Conservation (phyloP, 1,284 basidiomycete genomes). For the Pterulicium gracile region DNA sequence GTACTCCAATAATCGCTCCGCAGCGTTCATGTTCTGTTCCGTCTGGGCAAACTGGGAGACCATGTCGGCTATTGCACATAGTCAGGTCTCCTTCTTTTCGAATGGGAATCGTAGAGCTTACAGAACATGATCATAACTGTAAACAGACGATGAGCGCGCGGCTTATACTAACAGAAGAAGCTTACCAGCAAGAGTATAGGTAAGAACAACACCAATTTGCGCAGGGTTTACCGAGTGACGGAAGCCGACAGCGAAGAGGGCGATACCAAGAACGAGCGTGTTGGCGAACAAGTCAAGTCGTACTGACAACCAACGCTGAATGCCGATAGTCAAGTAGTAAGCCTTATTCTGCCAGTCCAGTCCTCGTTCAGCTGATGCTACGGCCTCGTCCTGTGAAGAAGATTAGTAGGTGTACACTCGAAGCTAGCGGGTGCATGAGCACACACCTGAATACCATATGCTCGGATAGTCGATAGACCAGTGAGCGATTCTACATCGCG, state of each 20-base stretch:
- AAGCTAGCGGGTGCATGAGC: too few relatives aligned
- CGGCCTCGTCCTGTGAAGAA: too few relatives aligned
- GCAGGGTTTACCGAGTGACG: constrained; percentile 35
- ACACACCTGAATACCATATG: constrained; percentile 29
- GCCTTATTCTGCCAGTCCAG: constrained; percentile 70
- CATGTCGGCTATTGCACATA: constrained; percentile 34
- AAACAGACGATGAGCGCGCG: not conserved
- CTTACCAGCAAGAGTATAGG: constrained; percentile 53
- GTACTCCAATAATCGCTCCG: constrained; percentile 57
- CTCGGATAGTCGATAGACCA: constrained; percentile 39
- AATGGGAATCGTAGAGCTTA: constrained; percentile 18
- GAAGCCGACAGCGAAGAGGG: constrained; percentile 53
- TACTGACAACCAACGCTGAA: constrained; percentile 46
- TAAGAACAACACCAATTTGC: constrained; percentile 51
- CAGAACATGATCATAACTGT: constrained; percentile 47
- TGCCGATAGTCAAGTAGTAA: constrained; percentile 67
- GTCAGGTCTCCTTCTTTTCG: constrained; percentile 1
- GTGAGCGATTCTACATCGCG: constrained; percentile 35
- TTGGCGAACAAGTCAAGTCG: constrained; percentile 63
- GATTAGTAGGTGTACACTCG: too few relatives aligned
- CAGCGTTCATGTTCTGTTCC: constrained; percentile 66
- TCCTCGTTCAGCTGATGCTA: constrained; percentile 40
- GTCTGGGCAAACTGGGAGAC: constrained; percentile 46
- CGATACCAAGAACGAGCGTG: constrained; percentile 66
- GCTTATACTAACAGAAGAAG: too few relatives aligned